These are phyloP conservation scores for Acacia acuminata DNA, from an alignment of 306 rosid species.

Conservation along the genomic window DNA sequence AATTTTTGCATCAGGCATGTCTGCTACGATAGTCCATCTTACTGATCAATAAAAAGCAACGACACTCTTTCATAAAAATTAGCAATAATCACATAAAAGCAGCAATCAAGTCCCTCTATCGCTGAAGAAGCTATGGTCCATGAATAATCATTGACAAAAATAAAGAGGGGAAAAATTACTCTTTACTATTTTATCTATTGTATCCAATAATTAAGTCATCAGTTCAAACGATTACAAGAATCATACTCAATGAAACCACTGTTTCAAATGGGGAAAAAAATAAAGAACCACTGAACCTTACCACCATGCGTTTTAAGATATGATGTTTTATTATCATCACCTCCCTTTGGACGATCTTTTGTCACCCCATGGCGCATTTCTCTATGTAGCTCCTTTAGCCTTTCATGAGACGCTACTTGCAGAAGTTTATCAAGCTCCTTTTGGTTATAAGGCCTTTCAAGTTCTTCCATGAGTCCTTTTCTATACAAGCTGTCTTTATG, in stretches of 20 bases:
- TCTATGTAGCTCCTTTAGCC: conserved; percentile 26
- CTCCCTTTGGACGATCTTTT: conserved; percentile 24
- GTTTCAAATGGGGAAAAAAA: conserved; percentile 6
- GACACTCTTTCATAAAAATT: background rate
- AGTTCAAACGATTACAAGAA: conserved; percentile 4
- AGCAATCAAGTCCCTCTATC: background rate
- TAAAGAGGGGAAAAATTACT: background rate
- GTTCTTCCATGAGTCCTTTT: conserved; percentile 55
- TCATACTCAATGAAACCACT: background rate
- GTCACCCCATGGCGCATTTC: conserved; percentile 40
- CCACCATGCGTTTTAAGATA: conserved; percentile 57
- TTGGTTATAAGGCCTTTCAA: conserved; percentile 57
- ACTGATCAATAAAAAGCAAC: conserved; percentile 3
- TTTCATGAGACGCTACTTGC: conserved; percentile 21
- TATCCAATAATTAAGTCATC: background rate
- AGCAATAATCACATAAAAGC: background rate
- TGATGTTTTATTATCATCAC: conserved; percentile 39
- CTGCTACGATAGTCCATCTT: background rate
- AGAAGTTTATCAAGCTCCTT: conserved; percentile 30
- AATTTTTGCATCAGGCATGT: conserved; percentile 11
- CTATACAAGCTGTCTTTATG: conserved; percentile 42
- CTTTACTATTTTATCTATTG: background rate
- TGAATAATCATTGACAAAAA: conserved; percentile 1
- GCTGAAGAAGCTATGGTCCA: background rate
- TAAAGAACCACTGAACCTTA: conserved; percentile 39